phyloP scores from a whole-genome alignment of 2,329 filamentous ascomycete species.

The Sporothrix dimorphospora region DNA sequence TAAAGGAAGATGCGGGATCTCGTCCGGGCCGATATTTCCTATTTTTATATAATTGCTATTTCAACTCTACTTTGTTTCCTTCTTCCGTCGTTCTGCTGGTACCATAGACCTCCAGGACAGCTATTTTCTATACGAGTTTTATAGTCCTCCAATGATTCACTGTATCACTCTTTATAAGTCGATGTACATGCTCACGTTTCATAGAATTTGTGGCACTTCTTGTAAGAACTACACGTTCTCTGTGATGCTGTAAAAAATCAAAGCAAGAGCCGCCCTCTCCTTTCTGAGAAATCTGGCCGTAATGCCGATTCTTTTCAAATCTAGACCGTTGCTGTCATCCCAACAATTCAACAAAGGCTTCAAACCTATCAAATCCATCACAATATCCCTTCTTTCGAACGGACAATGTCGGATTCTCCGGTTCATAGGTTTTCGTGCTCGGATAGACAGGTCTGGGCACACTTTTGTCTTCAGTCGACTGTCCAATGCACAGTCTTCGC shows the following conservation, averaged over 20 bases:
- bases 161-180: background rate
- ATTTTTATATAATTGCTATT: background rate
- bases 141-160: background rate
- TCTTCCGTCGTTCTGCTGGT: background rate
- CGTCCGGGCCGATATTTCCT: background rate
- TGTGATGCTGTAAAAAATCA: too few species aligned
- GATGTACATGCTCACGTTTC: background rate
- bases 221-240: background rate
- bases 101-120: background rate
- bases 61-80: background rate
- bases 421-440: background rate
- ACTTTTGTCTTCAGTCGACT: background rate
- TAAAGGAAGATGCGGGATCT: background rate
- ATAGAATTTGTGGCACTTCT: background rate
- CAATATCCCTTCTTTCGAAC: background rate
- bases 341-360: background rate
- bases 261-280: too few species aligned
- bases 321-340: background rate
- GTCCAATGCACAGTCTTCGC: background rate
- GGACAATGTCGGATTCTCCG: conserved; percentile 12
- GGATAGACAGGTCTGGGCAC: background rate
- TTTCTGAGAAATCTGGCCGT: too few species aligned
- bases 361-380: background rate
- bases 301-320: background rate
- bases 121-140: background rate